Evolutionary conservation across 1,284 basidiomycete genomes (phyloP), one percentile per base, ranked within the genome.

Genomic region (Ustilago cynodontis): DNA sequence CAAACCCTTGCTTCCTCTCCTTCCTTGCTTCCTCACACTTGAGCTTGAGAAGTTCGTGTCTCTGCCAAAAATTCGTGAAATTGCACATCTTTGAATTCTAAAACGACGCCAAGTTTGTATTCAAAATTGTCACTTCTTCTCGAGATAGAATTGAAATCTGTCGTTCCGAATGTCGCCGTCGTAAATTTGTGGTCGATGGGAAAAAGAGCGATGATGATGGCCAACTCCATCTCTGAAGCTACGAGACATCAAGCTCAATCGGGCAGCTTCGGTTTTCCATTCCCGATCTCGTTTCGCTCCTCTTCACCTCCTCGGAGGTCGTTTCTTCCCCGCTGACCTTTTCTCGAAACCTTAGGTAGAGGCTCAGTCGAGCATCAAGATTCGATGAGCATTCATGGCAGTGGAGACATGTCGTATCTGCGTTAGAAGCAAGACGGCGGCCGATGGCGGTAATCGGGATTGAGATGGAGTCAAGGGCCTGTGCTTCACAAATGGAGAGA

Each of bases 141-240:
- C 41, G 43, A n/a, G 9, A 43, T 8, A 22, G 2, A 59, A 41
- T 61, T 26, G 28, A 54, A 54, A 45, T 24, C 43, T 24, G 9
- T 31, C 60, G 60, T 69, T 69, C 66, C 66, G 66, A 63, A 69
- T 69, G 59, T 69, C 66, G 60, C 66, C 66, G 66, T 54, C 16
- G 16, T 45, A n/a, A n/a, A n/a, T n/a, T n/a, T n/a, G n/a, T 41
- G 39, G n/a, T 41, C 5, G 39, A 7, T 41, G 13, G 39, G 39
- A 0, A 26, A 47, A 2, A 22, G 22, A 22, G 16, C n/a, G 20
- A 18, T 58, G 45, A 7, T 33, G 11, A 33, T 5, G 31, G 31
- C 35, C 35, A 16, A 3, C 35, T 10, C 11, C 31, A 33, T 33
- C 31, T 33, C 31, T 33, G 35, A 6, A 10, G 35, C 28, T 28